phyloP scores from a whole-genome alignment of 2,329 filamentous ascomycete species.

The Colletotrichum theobromicola region DNA sequence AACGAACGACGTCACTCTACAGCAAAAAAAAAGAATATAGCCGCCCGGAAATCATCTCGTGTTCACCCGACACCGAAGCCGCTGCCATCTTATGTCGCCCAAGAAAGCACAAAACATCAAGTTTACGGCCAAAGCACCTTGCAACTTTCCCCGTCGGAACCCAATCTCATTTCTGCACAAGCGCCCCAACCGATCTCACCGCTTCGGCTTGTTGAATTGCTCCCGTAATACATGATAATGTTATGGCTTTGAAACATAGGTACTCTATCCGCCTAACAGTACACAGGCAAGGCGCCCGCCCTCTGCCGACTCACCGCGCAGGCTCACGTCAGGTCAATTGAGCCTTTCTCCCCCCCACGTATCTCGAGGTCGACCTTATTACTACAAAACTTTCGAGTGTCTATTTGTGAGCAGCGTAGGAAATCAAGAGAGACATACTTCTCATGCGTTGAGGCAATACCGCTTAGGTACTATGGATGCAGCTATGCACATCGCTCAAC shows the following conservation, averaged over 20 bases:
- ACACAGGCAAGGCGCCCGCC: not conserved
- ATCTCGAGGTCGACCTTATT: not conserved
- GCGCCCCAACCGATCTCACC: constrained; percentile 7
- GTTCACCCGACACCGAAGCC: not conserved
- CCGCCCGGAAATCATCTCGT: not conserved
- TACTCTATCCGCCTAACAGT: not conserved
- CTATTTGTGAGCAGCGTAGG: not conserved
- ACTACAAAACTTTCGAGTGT: not conserved
- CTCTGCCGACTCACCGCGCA: not conserved
- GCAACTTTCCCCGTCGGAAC: not conserved
- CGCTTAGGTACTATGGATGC: not conserved
- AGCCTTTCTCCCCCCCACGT: not conserved
- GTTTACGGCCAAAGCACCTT: not conserved
- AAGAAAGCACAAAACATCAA: not conserved
- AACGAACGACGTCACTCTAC: not conserved
- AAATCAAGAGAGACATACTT: not conserved
- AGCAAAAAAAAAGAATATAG: not conserved
- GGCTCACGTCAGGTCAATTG: not conserved
- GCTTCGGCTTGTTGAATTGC: not conserved
- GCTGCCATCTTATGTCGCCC: not conserved
- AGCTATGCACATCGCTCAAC: not conserved
- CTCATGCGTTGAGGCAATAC: not conserved
- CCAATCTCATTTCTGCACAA: not conserved
- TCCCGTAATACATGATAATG: not conserved
- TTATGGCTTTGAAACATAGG: not conserved